Base-by-base conservation (phyloP, 768 basidiomycete species). In the Phaeolepiota aurea region DNA sequence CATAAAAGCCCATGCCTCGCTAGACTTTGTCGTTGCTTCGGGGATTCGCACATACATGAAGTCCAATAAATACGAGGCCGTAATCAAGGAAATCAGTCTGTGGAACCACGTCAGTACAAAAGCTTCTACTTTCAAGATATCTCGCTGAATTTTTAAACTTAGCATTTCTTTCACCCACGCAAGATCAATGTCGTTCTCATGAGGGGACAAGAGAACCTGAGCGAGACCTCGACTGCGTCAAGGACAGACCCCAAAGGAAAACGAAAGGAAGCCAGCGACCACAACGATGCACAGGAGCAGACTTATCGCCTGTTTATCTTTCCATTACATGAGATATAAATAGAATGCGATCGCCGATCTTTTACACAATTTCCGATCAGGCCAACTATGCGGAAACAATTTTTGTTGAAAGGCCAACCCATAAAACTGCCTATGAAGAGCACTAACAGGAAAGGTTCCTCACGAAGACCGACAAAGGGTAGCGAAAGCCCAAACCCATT, bases 61-160 rank as follows among this genome's bases (percentile, higher is more conserved):
- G 21, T 39, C 44, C 20, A 53, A 52, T 10, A 74, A 69, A 48
- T 48, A 54, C 0, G 50, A 48, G 1, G 60, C 65, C 1, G 69
- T 68, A 10, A 61, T 59, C 7, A 58, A 71, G 14, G 40, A 70
- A 1, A 52, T 77, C 12, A 67, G 70, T 38, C 54, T 57, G 40
- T 77, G 75, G 75, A 77, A 77, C 43, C 62, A 71, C 30, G 75
- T 75, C 15, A 37, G 65, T 54, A n/a, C n/a, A n/a, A n/a, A n/a
- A n/a, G n/a, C n/a, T n/a, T n/a, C n/a, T n/a, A n/a, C 33, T 15
- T 33, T 11, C 10, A n/a, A 21, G 12, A 37, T 12, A 31, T 37
- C n/a, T 14, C 23, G 15, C 20, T 19, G 15, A 20, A 20, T 14
- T 23, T 18, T 18, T 37, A 28, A 9, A 39, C 22, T 18, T 14